Evolutionary conservation across 176 grass and related monocot species (phyloP).

Genomic region (Bonia amplexicaulis): DNA sequence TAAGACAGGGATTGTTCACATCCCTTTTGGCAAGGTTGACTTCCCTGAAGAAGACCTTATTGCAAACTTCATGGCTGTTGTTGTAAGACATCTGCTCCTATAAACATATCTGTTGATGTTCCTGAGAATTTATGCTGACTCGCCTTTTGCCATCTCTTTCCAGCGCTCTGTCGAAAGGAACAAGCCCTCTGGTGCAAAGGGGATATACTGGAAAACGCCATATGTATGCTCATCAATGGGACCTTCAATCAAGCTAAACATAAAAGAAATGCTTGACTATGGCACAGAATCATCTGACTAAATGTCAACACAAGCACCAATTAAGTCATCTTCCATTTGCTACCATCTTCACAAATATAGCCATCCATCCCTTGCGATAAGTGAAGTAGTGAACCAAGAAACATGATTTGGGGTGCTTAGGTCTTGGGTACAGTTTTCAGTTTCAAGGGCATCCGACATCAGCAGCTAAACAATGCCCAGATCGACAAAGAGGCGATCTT

Average conservation of each 20-base stretch:
- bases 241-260: conserved; percentile 85
- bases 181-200: conserved; percentile 97
- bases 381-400: conserved; percentile 13
- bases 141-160: conserved; percentile 17
- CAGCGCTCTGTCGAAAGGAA: conserved; percentile 88
- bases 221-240: conserved; percentile 95
- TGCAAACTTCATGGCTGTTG: conserved; percentile 86
- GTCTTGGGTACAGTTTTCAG: conserved; percentile 47
- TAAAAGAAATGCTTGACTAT: conserved; percentile 90
- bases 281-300: conserved; percentile 40
- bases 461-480: conserved; percentile 25
- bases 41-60: conserved; percentile 91
- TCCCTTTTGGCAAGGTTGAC: conserved; percentile 83
- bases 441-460: conserved; percentile 36
- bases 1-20: conserved; percentile 89
- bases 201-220: conserved; percentile 88
- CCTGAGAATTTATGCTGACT: conserved; percentile 10
- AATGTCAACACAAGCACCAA: conserved; percentile 3
- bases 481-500: conserved; percentile 19
- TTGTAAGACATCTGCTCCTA: conserved; percentile 53
- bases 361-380: conserved; percentile 18
- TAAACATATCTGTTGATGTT: background rate
- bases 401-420: conserved; percentile 23
- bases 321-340: conserved; percentile 20
- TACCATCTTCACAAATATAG: conserved; percentile 16